These are phyloP conservation scores for Micractinium conductrix DNA, from an alignment of 139 green algal species.

Conservation along the genomic window DNA sequence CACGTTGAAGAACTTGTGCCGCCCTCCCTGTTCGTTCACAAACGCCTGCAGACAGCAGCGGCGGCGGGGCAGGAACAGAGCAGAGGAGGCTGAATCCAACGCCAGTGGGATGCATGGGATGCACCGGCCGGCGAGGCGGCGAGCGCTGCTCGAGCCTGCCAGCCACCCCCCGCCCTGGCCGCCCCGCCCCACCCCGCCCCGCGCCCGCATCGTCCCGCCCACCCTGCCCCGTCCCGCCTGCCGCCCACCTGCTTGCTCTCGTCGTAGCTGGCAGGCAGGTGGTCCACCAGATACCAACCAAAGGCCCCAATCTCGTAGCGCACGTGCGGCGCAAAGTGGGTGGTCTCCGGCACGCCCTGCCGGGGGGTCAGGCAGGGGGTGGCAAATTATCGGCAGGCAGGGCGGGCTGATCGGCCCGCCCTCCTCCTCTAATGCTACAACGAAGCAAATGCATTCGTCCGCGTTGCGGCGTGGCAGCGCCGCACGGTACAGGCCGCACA, in stretches of 20 bases:
- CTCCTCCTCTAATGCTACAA: too few relatives aligned
- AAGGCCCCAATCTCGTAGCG: constrained; percentile 82
- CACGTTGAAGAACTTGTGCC: constrained; percentile 87
- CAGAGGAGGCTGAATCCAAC: not conserved
- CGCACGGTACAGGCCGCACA: too few relatives aligned
- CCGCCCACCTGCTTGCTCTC: constrained; percentile 40
- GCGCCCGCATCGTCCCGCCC: too few relatives aligned
- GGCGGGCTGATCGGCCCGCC: too few relatives aligned
- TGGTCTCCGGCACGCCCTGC: constrained; percentile 61
- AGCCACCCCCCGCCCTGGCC: too few relatives aligned
- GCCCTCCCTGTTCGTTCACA: constrained; percentile 65
- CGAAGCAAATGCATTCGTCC: too few relatives aligned
- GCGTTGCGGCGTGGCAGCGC: too few relatives aligned
- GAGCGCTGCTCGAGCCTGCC: not conserved
- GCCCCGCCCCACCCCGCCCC: too few relatives aligned
- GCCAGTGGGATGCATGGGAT: too few relatives aligned
- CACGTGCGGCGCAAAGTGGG: constrained; percentile 70
- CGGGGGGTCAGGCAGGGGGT: too few relatives aligned
- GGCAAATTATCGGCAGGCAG: too few relatives aligned
- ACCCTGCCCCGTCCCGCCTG: too few relatives aligned
- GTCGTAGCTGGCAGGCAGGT: constrained; percentile 59
- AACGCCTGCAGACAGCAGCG: constrained; percentile 54
- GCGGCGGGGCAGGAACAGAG: not conserved
- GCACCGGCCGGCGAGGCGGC: not conserved
- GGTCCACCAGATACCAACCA: constrained; percentile 77